Evolutionary conservation across 345 rosid genomes (phyloP).

Genomic region (Arabidopsis suecica): DNA sequence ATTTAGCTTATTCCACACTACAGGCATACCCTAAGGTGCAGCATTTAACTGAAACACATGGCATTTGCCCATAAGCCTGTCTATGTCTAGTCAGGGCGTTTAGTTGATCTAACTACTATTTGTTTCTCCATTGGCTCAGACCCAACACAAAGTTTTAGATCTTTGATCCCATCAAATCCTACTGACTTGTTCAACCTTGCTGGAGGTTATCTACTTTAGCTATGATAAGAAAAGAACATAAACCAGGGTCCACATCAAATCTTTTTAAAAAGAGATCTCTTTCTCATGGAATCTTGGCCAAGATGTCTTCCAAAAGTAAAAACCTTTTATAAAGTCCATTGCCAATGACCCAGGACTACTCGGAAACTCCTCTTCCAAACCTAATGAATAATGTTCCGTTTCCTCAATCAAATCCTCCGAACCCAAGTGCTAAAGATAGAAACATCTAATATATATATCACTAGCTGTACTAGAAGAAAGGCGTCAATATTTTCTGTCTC

Average conservation of each 20-base stretch:
- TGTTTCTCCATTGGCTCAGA: constrained; percentile 5
- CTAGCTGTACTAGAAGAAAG: not conserved
- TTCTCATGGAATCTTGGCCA: constrained; percentile 10
- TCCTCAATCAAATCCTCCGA: constrained; percentile 3
- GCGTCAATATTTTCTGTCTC: not conserved
- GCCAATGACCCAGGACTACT: constrained; percentile 19
- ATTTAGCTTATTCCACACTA: constrained; percentile 3
- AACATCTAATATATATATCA: not conserved
- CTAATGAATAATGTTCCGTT: not conserved
- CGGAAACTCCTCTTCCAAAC: constrained; percentile 20
- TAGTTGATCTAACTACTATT: constrained; percentile 13
- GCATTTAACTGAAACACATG: constrained; percentile 29
- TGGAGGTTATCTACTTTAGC: constrained; percentile 20
- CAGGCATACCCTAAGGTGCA: not conserved
- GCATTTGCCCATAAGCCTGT: constrained; percentile 2
- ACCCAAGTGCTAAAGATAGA: constrained; percentile 23
- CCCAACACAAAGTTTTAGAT: not conserved
- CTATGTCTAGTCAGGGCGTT: constrained; percentile 17
- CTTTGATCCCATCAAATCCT: constrained; percentile 5
- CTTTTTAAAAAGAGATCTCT: not conserved
- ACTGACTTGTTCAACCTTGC: constrained; percentile 15
- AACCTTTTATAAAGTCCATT: not conserved
- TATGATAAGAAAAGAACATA: constrained; percentile 21
- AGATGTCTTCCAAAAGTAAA: constrained; percentile 10
- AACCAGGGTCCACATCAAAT: constrained; percentile 38